phyloP scores from a whole-genome alignment of 208 protist species.

The Tritrichomonas foetus region DNA sequence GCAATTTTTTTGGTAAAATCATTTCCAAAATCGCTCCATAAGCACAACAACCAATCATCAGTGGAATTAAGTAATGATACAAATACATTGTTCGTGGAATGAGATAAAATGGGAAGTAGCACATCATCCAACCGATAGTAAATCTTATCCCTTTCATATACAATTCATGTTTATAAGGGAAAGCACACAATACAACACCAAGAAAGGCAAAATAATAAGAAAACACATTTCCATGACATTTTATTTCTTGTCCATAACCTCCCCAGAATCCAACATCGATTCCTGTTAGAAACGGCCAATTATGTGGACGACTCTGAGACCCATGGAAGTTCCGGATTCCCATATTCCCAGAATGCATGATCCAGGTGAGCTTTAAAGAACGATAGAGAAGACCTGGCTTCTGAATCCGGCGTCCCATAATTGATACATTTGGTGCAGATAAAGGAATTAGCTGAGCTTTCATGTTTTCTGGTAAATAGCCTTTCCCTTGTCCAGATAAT shows the following conservation, averaged over 20 bases:
- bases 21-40: not conserved
- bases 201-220: conserved; percentile 18
- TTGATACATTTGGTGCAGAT: not conserved
- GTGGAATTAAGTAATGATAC: conserved; percentile 15
- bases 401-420: not conserved
- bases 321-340: not conserved
- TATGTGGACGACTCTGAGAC: not conserved
- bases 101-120: not conserved
- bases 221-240: not conserved
- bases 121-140: not conserved
- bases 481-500: not conserved
- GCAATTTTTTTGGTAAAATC: not conserved
- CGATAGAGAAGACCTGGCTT: not conserved
- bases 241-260: not conserved
- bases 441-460: not conserved
- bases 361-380: not conserved
- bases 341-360: not conserved
- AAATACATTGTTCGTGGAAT: not conserved
- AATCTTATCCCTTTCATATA: not conserved
- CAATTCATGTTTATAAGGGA: not conserved
- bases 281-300: conserved; percentile 17
- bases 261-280: not conserved
- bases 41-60: not conserved
- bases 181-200: not conserved
- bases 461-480: not conserved